Percentiles rank a stretch among this genome's conserved stretches.
Evolutionary conservation across 1,139 yeast species (phyloP).

Genomic region (Pichia sp.): DNA sequence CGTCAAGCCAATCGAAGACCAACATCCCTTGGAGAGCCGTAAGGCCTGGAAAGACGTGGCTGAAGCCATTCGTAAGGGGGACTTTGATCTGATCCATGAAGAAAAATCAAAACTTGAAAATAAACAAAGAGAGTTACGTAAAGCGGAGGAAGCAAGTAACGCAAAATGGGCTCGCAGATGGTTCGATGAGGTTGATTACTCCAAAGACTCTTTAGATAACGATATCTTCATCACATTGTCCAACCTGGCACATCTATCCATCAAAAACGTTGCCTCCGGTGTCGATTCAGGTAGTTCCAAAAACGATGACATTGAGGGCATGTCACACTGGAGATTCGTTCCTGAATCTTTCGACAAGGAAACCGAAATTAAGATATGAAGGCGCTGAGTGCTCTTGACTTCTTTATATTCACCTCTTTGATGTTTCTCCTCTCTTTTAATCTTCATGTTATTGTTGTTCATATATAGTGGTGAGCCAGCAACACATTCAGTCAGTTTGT

Average conservation of each 20-base stretch:
- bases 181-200: conserved; percentile 55
- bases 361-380: conserved; percentile 45
- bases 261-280: conserved; percentile 66
- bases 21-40: conserved; percentile 72
- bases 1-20: conserved; percentile 80
- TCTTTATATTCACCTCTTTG: neutral
- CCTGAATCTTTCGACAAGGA: conserved; percentile 55
- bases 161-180: conserved; percentile 70
- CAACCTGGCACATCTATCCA: conserved; percentile 52
- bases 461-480: conserved; percentile 1
- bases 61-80: conserved; percentile 71
- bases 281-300: conserved; percentile 32
- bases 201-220: conserved; percentile 15
- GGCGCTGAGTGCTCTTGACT: neutral
- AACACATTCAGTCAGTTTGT: neutral
- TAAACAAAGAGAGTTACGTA: conserved; percentile 75
- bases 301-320: conserved; percentile 27
- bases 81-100: conserved; percentile 65
- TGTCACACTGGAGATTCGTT: conserved; percentile 66
- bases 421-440: neutral
- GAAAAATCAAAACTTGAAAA: conserved; percentile 79
- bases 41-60: conserved; percentile 86
- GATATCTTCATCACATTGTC: conserved; percentile 46
- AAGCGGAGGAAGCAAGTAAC: conserved; percentile 61
- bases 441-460: neutral